These are phyloP conservation scores for Trichoderma oligosporum DNA, from an alignment of 2,329 filamentous ascomycete species.

Conservation along the genomic window DNA sequence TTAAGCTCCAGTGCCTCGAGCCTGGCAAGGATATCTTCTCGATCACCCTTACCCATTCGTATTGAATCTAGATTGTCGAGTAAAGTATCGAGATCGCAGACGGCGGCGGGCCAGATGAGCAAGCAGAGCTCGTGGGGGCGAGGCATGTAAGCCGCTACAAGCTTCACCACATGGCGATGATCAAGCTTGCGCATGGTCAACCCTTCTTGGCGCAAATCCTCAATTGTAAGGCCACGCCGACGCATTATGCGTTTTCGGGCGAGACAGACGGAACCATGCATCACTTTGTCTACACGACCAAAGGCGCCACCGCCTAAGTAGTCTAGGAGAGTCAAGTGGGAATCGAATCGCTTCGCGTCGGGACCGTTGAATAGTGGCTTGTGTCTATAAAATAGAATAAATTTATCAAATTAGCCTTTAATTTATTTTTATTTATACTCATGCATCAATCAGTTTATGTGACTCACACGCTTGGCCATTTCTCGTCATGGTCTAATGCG, in stretches of 20 bases:
- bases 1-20: constrained; percentile 38
- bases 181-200: constrained; percentile 46
- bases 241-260: constrained; percentile 43
- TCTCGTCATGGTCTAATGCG: constrained; percentile 32
- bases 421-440: not conserved
- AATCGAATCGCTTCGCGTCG: constrained; percentile 36
- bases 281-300: constrained; percentile 44
- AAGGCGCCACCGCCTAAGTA: constrained; percentile 43
- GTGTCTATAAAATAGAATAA: constrained; percentile 24
- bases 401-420: not conserved
- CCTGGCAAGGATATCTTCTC: constrained; percentile 39
- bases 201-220: constrained; percentile 43
- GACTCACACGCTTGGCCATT: constrained; percentile 35
- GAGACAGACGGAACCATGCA: constrained; percentile 39
- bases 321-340: constrained; percentile 30
- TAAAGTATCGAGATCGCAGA: constrained; percentile 43
- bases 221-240: constrained; percentile 37
- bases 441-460: not conserved
- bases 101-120: constrained; percentile 46
- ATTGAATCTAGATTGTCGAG: constrained; percentile 43
- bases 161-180: constrained; percentile 46
- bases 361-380: constrained; percentile 30
- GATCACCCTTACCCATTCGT: constrained; percentile 37
- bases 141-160: constrained; percentile 46
- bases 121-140: constrained; percentile 41